Conservation (phyloP, 345 rosid genomes). For the Eucalyptus urophylla region DNA sequence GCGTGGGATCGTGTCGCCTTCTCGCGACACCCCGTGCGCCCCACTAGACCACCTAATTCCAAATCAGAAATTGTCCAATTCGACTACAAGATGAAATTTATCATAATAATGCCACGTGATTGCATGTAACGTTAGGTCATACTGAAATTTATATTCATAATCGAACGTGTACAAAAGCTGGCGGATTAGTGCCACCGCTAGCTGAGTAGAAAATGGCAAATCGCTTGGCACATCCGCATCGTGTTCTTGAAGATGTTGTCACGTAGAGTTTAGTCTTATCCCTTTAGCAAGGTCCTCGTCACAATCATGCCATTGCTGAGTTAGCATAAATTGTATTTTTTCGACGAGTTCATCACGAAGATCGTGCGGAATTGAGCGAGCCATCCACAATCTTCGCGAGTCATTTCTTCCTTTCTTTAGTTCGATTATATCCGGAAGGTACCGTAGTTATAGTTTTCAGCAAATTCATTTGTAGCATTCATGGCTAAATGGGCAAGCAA, state of each 20-base stretch:
- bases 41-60: neutral
- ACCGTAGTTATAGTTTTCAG: neutral
- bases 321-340: neutral
- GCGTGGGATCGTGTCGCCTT: neutral
- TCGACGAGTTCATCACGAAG: neutral
- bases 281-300: neutral
- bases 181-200: neutral
- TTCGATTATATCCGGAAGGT: neutral
- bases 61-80: neutral
- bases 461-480: neutral
- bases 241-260: neutral
- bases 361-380: neutral
- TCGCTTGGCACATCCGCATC: neutral
- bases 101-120: neutral
- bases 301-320: neutral
- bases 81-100: neutral
- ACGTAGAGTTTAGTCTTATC: neutral
- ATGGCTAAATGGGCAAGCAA: neutral
- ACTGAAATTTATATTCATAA: neutral
- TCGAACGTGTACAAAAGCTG: neutral
- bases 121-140: neutral
- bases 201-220: neutral
- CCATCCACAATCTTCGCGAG: neutral
- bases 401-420: neutral
- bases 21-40: neutral